Conservation (phyloP, 2,329 filamentous ascomycete species). For the Cladosporium phlei region DNA sequence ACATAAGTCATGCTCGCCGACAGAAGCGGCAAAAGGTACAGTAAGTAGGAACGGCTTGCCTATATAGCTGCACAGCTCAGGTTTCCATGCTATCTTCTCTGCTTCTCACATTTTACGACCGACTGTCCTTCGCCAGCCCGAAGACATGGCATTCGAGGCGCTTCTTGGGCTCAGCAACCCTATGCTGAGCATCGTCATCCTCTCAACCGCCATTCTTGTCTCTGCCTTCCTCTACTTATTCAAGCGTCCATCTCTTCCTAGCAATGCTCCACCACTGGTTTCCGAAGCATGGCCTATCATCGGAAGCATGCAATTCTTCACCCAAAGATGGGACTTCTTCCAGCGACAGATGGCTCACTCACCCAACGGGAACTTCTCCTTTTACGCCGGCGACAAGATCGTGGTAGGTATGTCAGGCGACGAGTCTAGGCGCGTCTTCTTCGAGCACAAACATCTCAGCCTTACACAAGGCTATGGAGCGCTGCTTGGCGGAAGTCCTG, state of each 20-base stretch:
- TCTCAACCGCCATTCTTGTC: conserved; percentile 14
- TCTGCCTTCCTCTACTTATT: conserved; percentile 21
- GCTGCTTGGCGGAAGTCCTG: conserved; percentile 25
- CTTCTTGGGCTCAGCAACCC: neutral
- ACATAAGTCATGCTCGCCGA: too few relatives aligned
- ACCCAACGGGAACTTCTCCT: conserved; percentile 44
- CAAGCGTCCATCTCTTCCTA: conserved; percentile 20
- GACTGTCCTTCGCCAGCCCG: neutral
- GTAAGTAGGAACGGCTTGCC: too few relatives aligned
- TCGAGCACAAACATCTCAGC: conserved; percentile 43
- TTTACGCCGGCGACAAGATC: conserved; percentile 43
- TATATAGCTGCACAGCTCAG: too few relatives aligned
- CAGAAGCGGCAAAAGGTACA: too few relatives aligned
- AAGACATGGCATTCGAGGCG: neutral
- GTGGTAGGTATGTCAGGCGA: conserved; percentile 45
- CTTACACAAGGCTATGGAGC: conserved; percentile 40
- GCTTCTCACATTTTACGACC: too few relatives aligned
- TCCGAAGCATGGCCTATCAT: conserved; percentile 37
- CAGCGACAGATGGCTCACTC: conserved; percentile 29
- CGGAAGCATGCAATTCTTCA: conserved; percentile 46
- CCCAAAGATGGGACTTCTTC: conserved; percentile 43
- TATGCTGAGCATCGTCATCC: neutral
- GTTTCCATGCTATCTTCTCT: too few relatives aligned
- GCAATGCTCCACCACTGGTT: conserved; percentile 22
- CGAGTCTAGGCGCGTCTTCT: conserved; percentile 41